Percentiles rank a stretch among this genome's conserved stretches.
Conservation (phyloP, 257 asterid genomes). For the Solanum neorickii region DNA sequence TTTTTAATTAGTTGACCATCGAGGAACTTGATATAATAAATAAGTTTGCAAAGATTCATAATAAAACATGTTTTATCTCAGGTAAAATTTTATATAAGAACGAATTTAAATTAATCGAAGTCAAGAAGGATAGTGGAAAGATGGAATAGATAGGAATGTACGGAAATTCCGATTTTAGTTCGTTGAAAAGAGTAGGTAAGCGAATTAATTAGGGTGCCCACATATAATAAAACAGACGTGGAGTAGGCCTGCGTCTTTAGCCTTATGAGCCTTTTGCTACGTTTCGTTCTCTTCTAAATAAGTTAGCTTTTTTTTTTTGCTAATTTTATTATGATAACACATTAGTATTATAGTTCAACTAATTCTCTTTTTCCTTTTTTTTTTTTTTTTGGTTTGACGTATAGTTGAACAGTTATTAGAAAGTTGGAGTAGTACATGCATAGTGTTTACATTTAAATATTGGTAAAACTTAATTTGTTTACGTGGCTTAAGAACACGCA, state of each 20-base stretch:
- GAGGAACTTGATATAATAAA: no score
- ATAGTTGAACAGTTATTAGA: not conserved
- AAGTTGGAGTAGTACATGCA: not conserved
- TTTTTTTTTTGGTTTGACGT: not conserved
- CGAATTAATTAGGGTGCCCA: not conserved
- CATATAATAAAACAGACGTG: not conserved
- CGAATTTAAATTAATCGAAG: fast-evolving
- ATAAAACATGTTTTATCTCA: no score
- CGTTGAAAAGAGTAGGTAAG: not conserved
- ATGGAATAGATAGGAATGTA: not conserved
- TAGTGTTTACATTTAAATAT: not conserved
- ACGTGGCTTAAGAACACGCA: not conserved
- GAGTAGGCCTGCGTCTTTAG: not conserved
- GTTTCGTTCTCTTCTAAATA: not conserved
- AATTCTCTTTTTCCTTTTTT: not conserved
- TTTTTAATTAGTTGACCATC: no score
- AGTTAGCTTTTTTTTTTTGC: not conserved
- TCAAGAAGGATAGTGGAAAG: not conserved
- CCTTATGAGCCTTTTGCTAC: not conserved
- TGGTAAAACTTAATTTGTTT: not conserved
- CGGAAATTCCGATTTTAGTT: not conserved
- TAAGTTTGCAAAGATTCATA: no score
- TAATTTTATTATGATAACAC: not conserved
- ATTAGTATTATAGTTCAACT: not conserved
- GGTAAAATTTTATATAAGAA: no score